phyloP scores from a whole-genome alignment of 306 rosid genomes.

The Acmispon strigosus region DNA sequence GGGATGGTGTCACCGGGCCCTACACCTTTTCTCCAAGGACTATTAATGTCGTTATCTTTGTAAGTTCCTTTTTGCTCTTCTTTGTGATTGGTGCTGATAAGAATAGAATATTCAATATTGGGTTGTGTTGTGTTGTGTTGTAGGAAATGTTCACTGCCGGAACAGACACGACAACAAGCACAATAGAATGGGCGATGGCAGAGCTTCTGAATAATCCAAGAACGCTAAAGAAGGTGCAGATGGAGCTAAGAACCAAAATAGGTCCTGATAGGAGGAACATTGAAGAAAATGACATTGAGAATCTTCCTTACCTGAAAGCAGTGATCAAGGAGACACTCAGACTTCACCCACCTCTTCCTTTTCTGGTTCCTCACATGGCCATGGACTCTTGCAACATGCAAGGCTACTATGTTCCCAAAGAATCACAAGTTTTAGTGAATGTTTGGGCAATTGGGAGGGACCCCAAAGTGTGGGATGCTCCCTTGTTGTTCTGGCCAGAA shows the following conservation, averaged over 20 bases:
- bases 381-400: slow-evolving; percentile 46
- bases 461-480: slow-evolving; percentile 62
- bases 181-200: slow-evolving; percentile 87
- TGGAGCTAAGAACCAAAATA: slow-evolving; percentile 51
- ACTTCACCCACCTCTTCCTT: slow-evolving; percentile 94
- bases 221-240: slow-evolving; percentile 47
- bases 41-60: slow-evolving; percentile 48
- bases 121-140: too few relatives aligned
- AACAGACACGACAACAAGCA: slow-evolving; percentile 83
- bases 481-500: slow-evolving; percentile 62
- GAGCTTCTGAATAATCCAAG: slow-evolving; percentile 73
- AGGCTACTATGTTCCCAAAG: slow-evolving; percentile 61
- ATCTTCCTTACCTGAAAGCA: slow-evolving; percentile 67
- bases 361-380: slow-evolving; percentile 89
- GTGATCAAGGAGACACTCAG: slow-evolving; percentile 81
- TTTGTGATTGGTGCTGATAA: background rate
- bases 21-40: slow-evolving; percentile 22
- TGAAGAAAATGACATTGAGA: slow-evolving; percentile 59
- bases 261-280: slow-evolving; percentile 31
- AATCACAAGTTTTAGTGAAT: slow-evolving; percentile 69
- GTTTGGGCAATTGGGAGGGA: slow-evolving; percentile 96
- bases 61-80: background rate
- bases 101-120: too few relatives aligned
- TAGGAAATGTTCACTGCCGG: slow-evolving; percentile 94
- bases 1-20: slow-evolving; percentile 26